Percentiles rank a stretch among this genome's conserved stretches.
phyloP scores from a whole-genome alignment of 441 rosid genomes.

The Cnidoscolus chayamansa region DNA sequence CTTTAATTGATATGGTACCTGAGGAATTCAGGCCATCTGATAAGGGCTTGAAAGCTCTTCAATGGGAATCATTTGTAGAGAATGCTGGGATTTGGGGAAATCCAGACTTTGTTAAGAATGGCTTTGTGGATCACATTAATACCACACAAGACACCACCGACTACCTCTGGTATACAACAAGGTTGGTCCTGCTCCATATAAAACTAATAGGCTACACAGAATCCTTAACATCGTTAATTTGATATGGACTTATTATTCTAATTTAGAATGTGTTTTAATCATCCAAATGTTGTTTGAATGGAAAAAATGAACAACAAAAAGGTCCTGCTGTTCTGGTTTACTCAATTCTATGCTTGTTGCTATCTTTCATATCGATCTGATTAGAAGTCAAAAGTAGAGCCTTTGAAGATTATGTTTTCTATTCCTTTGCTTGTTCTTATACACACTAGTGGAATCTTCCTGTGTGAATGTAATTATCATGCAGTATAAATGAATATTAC shows the following conservation, averaged over 20 bases:
- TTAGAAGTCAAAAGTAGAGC: not conserved
- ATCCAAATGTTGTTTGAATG: not conserved
- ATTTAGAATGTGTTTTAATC: not conserved
- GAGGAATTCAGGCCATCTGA: constrained; percentile 52
- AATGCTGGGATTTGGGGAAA: constrained; percentile 80
- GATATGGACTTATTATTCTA: not conserved
- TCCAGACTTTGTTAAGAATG: constrained; percentile 55
- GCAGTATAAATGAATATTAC: not conserved
- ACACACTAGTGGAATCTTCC: not conserved
- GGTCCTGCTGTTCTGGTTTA: not conserved
- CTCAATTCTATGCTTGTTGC: not conserved
- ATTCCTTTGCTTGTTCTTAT: not conserved
- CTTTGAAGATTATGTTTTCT: too few relatives aligned
- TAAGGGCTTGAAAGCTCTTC: constrained; percentile 37
- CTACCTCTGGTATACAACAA: constrained; percentile 92
- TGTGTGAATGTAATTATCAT: not conserved
- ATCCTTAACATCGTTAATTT: not conserved
- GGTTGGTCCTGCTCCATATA: constrained; percentile 45
- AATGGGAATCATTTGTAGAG: constrained; percentile 74
- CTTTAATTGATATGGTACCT: constrained; percentile 71
- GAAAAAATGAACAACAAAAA: not conserved
- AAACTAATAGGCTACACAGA: not conserved
- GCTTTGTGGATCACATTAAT: constrained; percentile 77
- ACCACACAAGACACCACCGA: constrained; percentile 81
- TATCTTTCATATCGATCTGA: not conserved